A percentile compares a stretch with the other conserved stretches of the same genome.
Conservation (phyloP, 2,329 filamentous ascomycete genomes). For the Arthrinium phaeospermum region DNA sequence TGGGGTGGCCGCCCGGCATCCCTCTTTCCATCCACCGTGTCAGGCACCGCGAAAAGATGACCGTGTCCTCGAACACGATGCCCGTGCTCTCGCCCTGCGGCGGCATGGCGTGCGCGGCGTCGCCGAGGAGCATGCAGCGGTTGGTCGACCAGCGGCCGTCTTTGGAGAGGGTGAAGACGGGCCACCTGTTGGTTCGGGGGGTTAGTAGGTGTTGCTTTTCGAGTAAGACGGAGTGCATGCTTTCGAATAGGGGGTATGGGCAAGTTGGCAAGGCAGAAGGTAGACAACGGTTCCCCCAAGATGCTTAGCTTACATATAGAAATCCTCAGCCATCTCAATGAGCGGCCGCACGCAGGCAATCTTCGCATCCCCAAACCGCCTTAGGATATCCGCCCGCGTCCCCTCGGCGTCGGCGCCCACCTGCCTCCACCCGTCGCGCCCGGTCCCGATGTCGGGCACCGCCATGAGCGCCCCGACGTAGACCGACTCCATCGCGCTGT, state of each 20-base stretch:
- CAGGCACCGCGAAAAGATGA: constrained; percentile 22
- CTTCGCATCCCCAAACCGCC: constrained; percentile 22
- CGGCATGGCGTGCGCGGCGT: constrained; percentile 24
- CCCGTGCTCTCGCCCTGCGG: constrained; percentile 24
- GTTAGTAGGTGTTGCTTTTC: not conserved
- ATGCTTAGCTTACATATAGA: constrained; percentile 11
- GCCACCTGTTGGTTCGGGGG: constrained; percentile 6
- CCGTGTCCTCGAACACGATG: constrained; percentile 23
- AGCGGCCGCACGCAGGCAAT: constrained; percentile 17
- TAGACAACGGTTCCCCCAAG: not conserved
- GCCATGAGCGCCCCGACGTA: constrained; percentile 23
- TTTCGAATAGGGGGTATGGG: too few relatives aligned
- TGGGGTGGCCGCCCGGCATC: constrained; percentile 16
- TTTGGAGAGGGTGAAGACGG: constrained; percentile 22
- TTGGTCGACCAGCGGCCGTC: constrained; percentile 21
- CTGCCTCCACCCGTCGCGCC: constrained; percentile 23
- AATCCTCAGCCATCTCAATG: constrained; percentile 17
- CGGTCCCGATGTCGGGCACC: constrained; percentile 20
- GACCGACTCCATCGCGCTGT: constrained; percentile 21
- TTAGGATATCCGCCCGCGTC: constrained; percentile 20
- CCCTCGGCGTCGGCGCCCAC: constrained; percentile 23
- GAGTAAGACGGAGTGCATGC: not conserved
- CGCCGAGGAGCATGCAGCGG: constrained; percentile 22
- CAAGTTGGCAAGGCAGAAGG: not conserved
- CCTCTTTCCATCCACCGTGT: constrained; percentile 22